Base-by-base conservation (phyloP, 1,284 basidiomycete genomes). In the Malassezia equina region DNA sequence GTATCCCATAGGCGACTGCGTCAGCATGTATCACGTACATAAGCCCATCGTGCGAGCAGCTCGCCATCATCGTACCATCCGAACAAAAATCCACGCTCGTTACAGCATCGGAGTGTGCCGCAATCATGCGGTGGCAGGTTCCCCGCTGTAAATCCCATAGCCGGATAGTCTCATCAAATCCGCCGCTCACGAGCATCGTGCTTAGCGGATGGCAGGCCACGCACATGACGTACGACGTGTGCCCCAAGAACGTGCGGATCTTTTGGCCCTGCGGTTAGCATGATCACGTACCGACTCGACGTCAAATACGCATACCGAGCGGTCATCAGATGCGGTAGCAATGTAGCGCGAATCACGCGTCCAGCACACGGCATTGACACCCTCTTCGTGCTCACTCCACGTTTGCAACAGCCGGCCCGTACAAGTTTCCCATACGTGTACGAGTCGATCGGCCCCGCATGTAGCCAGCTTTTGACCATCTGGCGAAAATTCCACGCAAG, bases 21-120 rank as follows among this genome's bases (percentile, higher is more conserved):
- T 46, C 2, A 46, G 44, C 19, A 33, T n/a, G 33, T 29, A 11
- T n/a, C 15, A 78, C 87, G 73, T 65, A 93, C 90, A 98, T 91
- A 45, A 95, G 77, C 1, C 91, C 93, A 76, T 99, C 94, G 83
- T 93, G 94, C 19, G 88, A 86, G 61, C 86, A 88, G 7, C 88
- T 91, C 2, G 90, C 86, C 34, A 98, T 86, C 62, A 96, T 83
- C 3, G 88, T 90, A 1, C 94, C 94, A 66, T 98, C 93, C 50
- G 85, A 80, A 75, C 88, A 95, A 79, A 95, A 99, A 53, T 83
- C 83, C 1, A 96, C 88, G 9, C 86, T 84, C 48, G 89, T 91
- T 19, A 98, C 89, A 11, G 94, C 90, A 74, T 98, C 94, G 0
- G 89, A 90, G 78, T 98, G 94, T 0, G 94, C 94, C 15, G 91